phyloP scores from a whole-genome alignment of 176 grass and related monocot genomes.

The Musa troglodytarum region DNA sequence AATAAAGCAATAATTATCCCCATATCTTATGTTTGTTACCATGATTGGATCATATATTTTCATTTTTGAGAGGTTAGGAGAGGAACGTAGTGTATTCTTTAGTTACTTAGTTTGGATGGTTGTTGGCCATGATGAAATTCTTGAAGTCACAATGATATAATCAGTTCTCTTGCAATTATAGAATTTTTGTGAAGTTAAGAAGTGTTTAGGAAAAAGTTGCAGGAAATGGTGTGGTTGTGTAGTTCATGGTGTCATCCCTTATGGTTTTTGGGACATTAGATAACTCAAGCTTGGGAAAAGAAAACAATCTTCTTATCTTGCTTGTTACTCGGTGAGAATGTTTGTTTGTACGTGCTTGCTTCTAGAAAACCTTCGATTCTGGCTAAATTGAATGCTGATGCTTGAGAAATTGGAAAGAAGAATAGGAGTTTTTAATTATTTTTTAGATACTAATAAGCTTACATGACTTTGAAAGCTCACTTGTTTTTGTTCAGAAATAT shows the following conservation, averaged over 20 bases:
- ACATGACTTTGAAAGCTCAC: background rate
- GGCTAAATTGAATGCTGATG: background rate
- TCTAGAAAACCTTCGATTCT: background rate
- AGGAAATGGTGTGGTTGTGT: too few relatives aligned
- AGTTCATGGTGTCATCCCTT: too few relatives aligned
- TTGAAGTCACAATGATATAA: background rate
- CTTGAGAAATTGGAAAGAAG: background rate
- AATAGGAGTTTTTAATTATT: background rate
- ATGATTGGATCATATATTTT: background rate
- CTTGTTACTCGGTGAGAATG: background rate
- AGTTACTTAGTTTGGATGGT: background rate
- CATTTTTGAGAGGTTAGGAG: background rate
- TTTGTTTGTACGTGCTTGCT: background rate
- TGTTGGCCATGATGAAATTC: background rate
- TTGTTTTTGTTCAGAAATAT: slow-evolving; percentile 49
- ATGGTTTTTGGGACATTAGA: background rate
- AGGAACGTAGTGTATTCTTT: background rate
- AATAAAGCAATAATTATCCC: background rate
- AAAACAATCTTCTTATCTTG: background rate
- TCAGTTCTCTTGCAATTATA: background rate
- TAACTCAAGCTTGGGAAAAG: background rate
- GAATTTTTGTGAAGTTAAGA: background rate
- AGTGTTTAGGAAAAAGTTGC: too few relatives aligned
- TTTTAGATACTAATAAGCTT: too few relatives aligned
- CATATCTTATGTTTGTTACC: background rate